Percentiles rank a stretch among this genome's conserved stretches.
Conservation (phyloP, 106 monocot genomes). For the Dendrobium chrysotoxum region DNA sequence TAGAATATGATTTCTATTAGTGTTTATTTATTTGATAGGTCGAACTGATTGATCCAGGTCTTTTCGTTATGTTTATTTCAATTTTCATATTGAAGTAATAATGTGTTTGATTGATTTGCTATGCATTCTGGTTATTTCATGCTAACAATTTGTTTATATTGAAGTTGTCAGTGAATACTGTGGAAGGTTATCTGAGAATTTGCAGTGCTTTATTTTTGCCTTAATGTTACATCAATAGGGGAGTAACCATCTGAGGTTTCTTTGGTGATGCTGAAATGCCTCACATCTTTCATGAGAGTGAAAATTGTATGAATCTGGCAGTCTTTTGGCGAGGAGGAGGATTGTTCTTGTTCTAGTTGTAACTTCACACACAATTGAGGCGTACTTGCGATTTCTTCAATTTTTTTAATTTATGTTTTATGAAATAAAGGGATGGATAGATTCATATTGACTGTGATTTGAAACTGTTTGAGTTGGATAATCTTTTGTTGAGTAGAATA, state of each 20-base stretch:
- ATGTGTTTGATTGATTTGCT: too few species aligned
- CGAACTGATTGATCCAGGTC: too few species aligned
- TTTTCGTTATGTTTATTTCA: too few species aligned
- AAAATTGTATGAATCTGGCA: neutral
- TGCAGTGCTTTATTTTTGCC: neutral
- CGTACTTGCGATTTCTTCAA: neutral
- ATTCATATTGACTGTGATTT: neutral
- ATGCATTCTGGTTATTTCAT: too few species aligned
- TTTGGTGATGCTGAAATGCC: neutral
- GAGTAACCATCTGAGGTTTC: neutral
- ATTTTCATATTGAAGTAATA: too few species aligned
- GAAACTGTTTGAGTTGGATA: neutral
- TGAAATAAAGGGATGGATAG: slow-evolving; percentile 1
- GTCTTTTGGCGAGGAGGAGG: neutral
- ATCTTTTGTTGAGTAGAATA: neutral
- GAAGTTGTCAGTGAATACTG: too few species aligned
- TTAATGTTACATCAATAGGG: neutral
- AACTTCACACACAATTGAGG: neutral
- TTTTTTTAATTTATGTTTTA: neutral
- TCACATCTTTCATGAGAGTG: neutral
- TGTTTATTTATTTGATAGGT: too few species aligned
- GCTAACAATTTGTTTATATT: too few species aligned
- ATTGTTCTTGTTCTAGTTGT: neutral
- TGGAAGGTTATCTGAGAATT: neutral
- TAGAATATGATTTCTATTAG: neutral